Base-by-base conservation (phyloP, 768 basidiomycete species). In the Mycena capillaripes region DNA sequence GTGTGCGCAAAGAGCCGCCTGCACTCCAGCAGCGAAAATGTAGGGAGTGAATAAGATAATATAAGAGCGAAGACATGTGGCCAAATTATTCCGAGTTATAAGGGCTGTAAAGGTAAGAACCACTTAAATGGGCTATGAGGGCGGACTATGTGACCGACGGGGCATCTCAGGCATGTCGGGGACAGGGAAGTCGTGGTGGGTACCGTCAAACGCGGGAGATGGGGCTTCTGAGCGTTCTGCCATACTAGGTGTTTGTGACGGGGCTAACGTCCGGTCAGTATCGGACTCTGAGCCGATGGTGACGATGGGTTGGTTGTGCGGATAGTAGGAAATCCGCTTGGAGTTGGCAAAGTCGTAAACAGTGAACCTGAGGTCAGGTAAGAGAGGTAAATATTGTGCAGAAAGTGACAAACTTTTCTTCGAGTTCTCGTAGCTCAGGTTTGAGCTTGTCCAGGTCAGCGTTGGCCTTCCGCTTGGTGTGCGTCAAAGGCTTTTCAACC, bases 401-500 rank as follows among this genome's bases (percentile, higher is more conserved):
- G 46, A 63, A 44, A 53, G 27, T 71, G 23, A 34, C 92, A 67
- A 79, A 94, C 95, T 97, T 95, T 81, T 98, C 96, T 82, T 98
- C 97, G 72, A 99, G 89, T 81, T 95, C 90, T 71, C 97, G 89
- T 80, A 95, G 88, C 80, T 99, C 98, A 25, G 96, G 93, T 78
- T 93, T 95, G 87, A 99, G 90, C 81, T 93, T 93, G 75, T 95
- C 94, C 14, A 95, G 80, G 82, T 98, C 95, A 36, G 89, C 86
- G 74, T 96, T 94, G 36, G 90, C 91, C 79, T 97, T 99, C 40
- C 98, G 92, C 82, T 96, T 98, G 53, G 94, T 87, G 73, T 97
- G 96, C 66, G 96, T 98, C 66, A 99, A 84, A n/a, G 97, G 97
- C 80, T 98, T 98, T 84, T 99, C 97, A 62, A 97, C 97, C 89